phyloP scores from a whole-genome alignment of 2,329 filamentous ascomycete species.

The Ophiostoma sp. region DNA sequence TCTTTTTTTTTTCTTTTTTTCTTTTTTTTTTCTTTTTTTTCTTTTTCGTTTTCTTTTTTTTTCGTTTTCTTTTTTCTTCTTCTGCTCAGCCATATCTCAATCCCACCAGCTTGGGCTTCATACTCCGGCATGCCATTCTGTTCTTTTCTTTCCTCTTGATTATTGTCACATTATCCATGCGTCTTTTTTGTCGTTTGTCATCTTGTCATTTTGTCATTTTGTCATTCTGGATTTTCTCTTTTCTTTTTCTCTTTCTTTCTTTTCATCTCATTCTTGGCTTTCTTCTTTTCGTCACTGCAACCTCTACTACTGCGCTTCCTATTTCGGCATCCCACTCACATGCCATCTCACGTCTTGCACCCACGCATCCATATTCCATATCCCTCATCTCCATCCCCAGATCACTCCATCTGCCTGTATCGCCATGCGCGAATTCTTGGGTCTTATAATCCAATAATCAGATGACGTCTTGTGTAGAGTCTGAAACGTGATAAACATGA shows the following conservation, averaged over 20 bases:
- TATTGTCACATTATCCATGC: too few species aligned
- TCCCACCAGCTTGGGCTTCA: too few species aligned
- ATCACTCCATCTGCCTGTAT: background rate
- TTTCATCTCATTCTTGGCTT: background rate
- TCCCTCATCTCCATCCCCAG: background rate
- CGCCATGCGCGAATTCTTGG: background rate
- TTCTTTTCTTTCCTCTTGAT: too few species aligned
- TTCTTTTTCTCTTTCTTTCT: background rate
- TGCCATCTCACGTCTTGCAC: background rate
- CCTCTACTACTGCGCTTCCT: background rate
- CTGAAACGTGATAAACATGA: too few species aligned
- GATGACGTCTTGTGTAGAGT: background rate
- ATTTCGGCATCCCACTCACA: constrained; percentile 2
- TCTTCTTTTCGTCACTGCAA: too few species aligned
- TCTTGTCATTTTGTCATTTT: too few species aligned
- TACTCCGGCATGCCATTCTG: too few species aligned
- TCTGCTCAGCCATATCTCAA: too few species aligned
- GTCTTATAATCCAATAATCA: background rate
- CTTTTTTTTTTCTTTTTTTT: background rate
- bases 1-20: background rate
- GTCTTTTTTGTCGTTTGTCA: too few species aligned
- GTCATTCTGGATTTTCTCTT: background rate
- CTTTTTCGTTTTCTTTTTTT: background rate
- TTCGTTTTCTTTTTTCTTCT: too few species aligned
- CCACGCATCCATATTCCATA: background rate